phyloP scores from a whole-genome alignment of 257 asterid genomes.

The Eustoma russellianum region DNA sequence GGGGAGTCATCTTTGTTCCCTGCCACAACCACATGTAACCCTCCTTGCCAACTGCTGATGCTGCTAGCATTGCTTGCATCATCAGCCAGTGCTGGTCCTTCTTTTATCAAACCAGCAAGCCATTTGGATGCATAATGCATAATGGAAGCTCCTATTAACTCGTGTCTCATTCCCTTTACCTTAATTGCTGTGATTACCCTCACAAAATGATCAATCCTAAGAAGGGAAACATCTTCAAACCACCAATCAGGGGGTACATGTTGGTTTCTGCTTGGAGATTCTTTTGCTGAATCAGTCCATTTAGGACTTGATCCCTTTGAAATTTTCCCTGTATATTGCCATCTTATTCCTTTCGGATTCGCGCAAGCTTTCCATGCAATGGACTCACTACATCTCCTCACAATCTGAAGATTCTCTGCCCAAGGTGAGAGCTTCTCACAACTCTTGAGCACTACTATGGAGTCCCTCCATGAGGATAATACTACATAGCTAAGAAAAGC shows the following conservation, averaged over 20 bases:
- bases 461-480: slow-evolving; percentile 92
- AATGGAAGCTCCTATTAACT: slow-evolving; percentile 66
- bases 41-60: slow-evolving; percentile 61
- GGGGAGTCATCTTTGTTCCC: slow-evolving; percentile 47
- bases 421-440: slow-evolving; percentile 84
- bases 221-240: slow-evolving; percentile 85
- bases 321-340: slow-evolving; percentile 81
- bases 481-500: slow-evolving; percentile 96
- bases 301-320: slow-evolving; percentile 47
- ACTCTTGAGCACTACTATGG: slow-evolving; percentile 65
- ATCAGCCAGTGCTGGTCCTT: slow-evolving; percentile 31
- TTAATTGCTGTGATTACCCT: slow-evolving; percentile 80
- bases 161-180: slow-evolving; percentile 86
- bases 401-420: slow-evolving; percentile 94
- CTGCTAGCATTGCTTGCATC: slow-evolving; percentile 21
- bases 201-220: slow-evolving; percentile 84
- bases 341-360: slow-evolving; percentile 84
- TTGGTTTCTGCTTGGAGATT: slow-evolving; percentile 60
- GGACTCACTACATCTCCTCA: slow-evolving; percentile 84
- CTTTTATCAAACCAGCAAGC: slow-evolving; percentile 63
- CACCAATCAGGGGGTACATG: slow-evolving; percentile 94
- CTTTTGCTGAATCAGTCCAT: slow-evolving; percentile 68
- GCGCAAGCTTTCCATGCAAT: slow-evolving; percentile 99
- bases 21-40: slow-evolving; percentile 67
- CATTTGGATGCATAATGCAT: slow-evolving; percentile 73